Conservation (phyloP, 768 basidiomycete species). For the Favolaschia claudopus region DNA sequence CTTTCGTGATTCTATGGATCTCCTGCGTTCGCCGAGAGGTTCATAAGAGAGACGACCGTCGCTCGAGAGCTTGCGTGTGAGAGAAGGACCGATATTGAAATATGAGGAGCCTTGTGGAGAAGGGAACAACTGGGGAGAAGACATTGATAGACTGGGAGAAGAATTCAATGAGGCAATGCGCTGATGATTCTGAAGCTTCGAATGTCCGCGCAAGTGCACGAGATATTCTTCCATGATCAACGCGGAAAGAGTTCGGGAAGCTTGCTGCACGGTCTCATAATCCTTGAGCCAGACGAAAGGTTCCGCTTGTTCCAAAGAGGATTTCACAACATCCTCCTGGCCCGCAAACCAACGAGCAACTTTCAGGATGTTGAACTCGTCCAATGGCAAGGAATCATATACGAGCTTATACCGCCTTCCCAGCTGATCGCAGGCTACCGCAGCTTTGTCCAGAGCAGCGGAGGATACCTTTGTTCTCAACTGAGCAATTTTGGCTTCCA, state of each 20-base stretch:
- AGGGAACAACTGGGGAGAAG: conserved; percentile 29
- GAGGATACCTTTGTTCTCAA: conserved; percentile 59
- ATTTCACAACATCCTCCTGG: conserved; percentile 54
- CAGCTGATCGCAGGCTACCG: conserved; percentile 70
- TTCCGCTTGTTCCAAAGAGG: conserved; percentile 68
- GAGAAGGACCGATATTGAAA: conserved; percentile 48
- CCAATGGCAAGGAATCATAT: conserved; percentile 44
- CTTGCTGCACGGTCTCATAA: conserved; percentile 54
- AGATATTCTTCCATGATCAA: conserved; percentile 73
- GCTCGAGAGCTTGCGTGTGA: conserved; percentile 45
- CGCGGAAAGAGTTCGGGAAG: conserved; percentile 71
- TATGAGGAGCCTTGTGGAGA: conserved; percentile 41
- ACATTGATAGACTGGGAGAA: conserved; percentile 29
- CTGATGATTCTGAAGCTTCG: conserved; percentile 1
- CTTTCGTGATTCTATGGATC: conserved; percentile 52
- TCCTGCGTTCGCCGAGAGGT: conserved; percentile 56
- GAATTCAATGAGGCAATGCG: conserved; percentile 20
- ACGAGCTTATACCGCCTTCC: conserved; percentile 69
- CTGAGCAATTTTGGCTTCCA: conserved; percentile 62
- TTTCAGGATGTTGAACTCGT: conserved; percentile 52
- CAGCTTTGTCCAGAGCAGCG: conserved; percentile 68
- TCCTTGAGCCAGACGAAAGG: conserved; percentile 81
- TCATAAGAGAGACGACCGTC: conserved; percentile 68
- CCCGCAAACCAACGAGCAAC: conserved; percentile 68
- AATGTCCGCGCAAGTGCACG: conserved; percentile 28